Evolutionary conservation across 768 basidiomycete genomes (phyloP).

Genomic region (Flagelloscypha sp.): DNA sequence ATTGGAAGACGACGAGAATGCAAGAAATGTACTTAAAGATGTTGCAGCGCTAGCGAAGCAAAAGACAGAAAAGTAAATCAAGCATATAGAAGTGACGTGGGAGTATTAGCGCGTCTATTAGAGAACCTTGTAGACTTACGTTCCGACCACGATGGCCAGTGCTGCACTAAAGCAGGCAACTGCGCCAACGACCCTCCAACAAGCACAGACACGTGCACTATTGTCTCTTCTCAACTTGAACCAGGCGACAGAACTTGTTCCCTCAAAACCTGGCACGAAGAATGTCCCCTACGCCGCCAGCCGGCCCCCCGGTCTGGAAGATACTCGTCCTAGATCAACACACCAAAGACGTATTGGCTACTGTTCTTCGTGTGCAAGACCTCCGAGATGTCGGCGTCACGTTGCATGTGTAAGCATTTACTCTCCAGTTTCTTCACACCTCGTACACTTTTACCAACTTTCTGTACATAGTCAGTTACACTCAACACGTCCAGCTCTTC

Average conservation of each 20-base stretch:
- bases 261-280: slow-evolving; percentile 31
- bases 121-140: too few relatives aligned
- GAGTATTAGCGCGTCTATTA: too few relatives aligned
- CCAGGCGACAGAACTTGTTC: slow-evolving; percentile 38
- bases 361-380: slow-evolving; percentile 92
- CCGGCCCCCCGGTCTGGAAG: slow-evolving; percentile 89
- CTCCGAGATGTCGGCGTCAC: slow-evolving; percentile 95
- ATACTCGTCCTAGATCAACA: slow-evolving; percentile 90
- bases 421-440: slow-evolving; percentile 4
- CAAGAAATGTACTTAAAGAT: too few relatives aligned
- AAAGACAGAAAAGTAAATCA: too few relatives aligned
- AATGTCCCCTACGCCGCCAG: too few relatives aligned
- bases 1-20: too few relatives aligned
- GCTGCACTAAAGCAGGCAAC: slow-evolving; percentile 25
- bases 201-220: slow-evolving; percentile 80
- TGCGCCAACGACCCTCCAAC: slow-evolving; percentile 62
- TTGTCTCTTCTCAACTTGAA: slow-evolving; percentile 85
- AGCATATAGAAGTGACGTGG: too few relatives aligned
- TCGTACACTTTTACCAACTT: slow-evolving; percentile 5
- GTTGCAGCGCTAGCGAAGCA: too few relatives aligned
- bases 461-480: slow-evolving; percentile 77
- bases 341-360: slow-evolving; percentile 94
- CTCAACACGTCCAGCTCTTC: slow-evolving; percentile 75
- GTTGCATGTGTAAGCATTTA: slow-evolving; percentile 83
- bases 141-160: too few relatives aligned